A percentile compares a stretch with the other conserved stretches of the same genome.
Evolutionary conservation across 345 rosid genomes (phyloP).

Genomic region (Citropsis articulata): DNA sequence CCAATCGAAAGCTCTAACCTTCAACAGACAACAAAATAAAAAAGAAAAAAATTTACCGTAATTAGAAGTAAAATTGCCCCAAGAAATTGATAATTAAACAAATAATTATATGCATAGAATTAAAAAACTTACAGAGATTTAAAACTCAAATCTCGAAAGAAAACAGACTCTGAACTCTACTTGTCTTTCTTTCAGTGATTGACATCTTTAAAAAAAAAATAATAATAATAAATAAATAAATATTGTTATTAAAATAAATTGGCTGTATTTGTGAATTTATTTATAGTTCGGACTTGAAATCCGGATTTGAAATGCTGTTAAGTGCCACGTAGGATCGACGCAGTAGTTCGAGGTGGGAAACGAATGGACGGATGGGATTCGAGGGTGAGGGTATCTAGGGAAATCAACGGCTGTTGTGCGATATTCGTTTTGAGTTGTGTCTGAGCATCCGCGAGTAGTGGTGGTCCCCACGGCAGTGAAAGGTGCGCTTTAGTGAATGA

Average conservation of each 20-base stretch:
- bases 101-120: neutral
- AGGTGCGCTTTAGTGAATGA: neutral
- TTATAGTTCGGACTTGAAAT: slow-evolving; percentile 54
- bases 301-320: slow-evolving; percentile 63
- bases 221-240: too few relatives aligned
- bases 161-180: neutral
- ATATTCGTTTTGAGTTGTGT: slow-evolving; percentile 12
- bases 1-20: neutral
- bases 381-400: neutral
- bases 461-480: neutral
- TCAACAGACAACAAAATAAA: neutral
- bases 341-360: slow-evolving; percentile 6
- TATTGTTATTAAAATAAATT: too few relatives aligned
- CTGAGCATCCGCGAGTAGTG: slow-evolving; percentile 8
- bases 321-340: slow-evolving; percentile 47
- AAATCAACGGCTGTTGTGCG: slow-evolving; percentile 16
- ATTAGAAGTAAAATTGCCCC: slow-evolving; percentile 4
- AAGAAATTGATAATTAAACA: neutral
- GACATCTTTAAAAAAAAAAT: slow-evolving; percentile 6
- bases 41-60: neutral
- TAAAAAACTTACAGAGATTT: slow-evolving; percentile 8
- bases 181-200: slow-evolving; percentile 26
- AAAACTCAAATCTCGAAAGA: slow-evolving; percentile 11
- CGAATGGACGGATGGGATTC: slow-evolving; percentile 47
- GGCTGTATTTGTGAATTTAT: neutral